These are phyloP conservation scores for Eruca vesicaria DNA, from an alignment of 441 rosid species.

Conservation along the genomic window DNA sequence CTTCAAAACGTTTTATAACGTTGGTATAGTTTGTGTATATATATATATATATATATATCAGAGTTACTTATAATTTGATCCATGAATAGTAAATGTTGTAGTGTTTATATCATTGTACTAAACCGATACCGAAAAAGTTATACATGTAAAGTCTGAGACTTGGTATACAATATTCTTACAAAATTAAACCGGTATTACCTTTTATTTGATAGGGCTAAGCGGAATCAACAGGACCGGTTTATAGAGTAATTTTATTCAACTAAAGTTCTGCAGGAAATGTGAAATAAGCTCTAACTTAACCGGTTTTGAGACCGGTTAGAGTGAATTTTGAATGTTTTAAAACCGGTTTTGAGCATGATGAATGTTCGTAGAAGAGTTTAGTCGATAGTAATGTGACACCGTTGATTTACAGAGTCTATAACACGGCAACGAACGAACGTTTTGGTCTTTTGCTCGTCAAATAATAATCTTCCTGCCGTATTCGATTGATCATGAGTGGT, in stretches of 20 bases:
- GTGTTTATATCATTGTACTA: slow-evolving; percentile 13
- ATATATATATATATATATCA: neutral
- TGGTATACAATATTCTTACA: neutral
- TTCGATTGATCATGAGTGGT: slow-evolving; percentile 10
- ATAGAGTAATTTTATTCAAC: neutral
- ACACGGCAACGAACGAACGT: slow-evolving; percentile 6
- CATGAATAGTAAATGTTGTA: slow-evolving; percentile 10
- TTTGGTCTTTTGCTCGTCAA: slow-evolving; percentile 19
- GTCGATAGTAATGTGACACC: neutral
- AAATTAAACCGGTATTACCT: neutral
- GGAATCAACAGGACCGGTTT: neutral
- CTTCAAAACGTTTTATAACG: neutral
- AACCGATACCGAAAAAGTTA: slow-evolving; percentile 24
- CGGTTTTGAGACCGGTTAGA: neutral
- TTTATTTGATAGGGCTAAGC: neutral
- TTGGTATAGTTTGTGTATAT: slow-evolving; percentile 34
- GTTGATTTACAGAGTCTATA: neutral
- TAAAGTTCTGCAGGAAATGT: neutral
- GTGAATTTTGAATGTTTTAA: neutral
- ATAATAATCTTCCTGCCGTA: slow-evolving; percentile 10
- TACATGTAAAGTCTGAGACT: slow-evolving; percentile 32
- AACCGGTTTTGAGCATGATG: neutral
- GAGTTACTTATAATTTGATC: slow-evolving; percentile 21
- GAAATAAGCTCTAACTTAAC: neutral
- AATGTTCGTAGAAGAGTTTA: neutral